Base-by-base conservation (phyloP, 208 protist genomes). In the Leishmania tropica region DNA sequence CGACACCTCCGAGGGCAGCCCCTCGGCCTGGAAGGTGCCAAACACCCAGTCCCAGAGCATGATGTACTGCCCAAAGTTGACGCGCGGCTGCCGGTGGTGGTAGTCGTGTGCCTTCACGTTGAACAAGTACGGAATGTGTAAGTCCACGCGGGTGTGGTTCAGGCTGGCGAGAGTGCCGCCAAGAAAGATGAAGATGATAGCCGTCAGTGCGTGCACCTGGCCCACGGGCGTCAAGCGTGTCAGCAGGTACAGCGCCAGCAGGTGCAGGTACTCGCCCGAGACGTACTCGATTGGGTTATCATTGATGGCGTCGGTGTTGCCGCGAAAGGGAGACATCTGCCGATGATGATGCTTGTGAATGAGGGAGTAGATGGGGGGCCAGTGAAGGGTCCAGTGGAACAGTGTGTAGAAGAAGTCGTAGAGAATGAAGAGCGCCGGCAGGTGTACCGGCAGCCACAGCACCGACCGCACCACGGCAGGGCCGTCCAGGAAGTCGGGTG, bases 341-440 rank as follows among this genome's bases (percentile, higher is more conserved):
- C 95, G 91, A 77, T 98, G 95, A 82, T 98, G 96, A 78, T 98
- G 95, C 87, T 98, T 98, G 85, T 98, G 95, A 54, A 97, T 92
- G 73, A 88, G 85, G 31, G 87, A 87, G 83, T 98, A 98, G 67
- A 98, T 85, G 8, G 77, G 83, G n/a, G 90, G 91, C 87, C 88
- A 89, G 88, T 98, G 95, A 40, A 98, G 88, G 13, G 89, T 83
- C 84, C 94, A 93, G 88, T 98, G 96, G 47, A 96, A 97, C 2
- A 94, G 83, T 19, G 87, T 92, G 89, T 98, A 98, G 85, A 98
- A 97, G 71, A 98, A 94, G 81, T 98, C 96, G 81, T 98, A 98
- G 24, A 96, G 76, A 17, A 98, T 75, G 77, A 97, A 97, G 19
- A 96, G 79, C 2, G 74, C 76, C 19, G 85, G 45, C 37, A 97